Evolutionary conservation across 2,329 filamentous ascomycete genomes (phyloP).

Genomic region (Periconia sp.): DNA sequence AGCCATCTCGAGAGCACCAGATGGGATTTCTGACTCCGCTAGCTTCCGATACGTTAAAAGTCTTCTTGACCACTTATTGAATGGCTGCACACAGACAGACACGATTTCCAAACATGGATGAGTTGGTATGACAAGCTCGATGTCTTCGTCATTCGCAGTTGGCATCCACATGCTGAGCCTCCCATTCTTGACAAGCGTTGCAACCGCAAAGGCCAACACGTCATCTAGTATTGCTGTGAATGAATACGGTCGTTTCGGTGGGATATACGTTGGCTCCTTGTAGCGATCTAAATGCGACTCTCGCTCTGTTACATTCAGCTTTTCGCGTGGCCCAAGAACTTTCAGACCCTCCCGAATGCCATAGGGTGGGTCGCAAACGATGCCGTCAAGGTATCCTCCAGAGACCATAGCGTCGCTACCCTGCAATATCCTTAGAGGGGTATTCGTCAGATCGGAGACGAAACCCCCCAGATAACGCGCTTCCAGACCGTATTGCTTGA

Average conservation of each 20-base stretch:
- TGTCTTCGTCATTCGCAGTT: constrained; percentile 67
- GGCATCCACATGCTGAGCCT: constrained; percentile 97
- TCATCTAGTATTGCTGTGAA: constrained; percentile 91
- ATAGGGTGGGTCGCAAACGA: constrained; percentile 95
- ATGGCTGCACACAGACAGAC: constrained; percentile 80
- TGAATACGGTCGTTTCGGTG: constrained; percentile 90
- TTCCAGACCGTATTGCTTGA: constrained; percentile 78
- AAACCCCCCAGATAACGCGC: constrained; percentile 77
- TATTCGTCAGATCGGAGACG: constrained; percentile 85
- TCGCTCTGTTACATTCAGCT: constrained; percentile 28
- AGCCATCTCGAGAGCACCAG: constrained; percentile 19
- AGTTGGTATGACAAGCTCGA: constrained; percentile 76
- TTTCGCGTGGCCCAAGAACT: constrained; percentile 78
- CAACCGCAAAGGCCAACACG: constrained; percentile 80
- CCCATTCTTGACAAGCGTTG: constrained; percentile 77
- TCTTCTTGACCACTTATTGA: constrained; percentile 91
- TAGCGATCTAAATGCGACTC: constrained; percentile 34
- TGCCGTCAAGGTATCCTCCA: constrained; percentile 76
- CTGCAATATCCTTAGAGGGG: constrained; percentile 63
- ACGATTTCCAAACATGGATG: constrained; percentile 78
- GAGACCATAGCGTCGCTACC: constrained; percentile 14
- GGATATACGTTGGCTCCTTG: constrained; percentile 66
- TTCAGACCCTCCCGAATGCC: constrained; percentile 90
- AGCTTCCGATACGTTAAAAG: constrained; percentile 84
- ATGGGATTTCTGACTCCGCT: constrained; percentile 61